Evolutionary conservation across 805 yeast genomes (phyloP).

Genomic region (Kodamaea restingae): DNA sequence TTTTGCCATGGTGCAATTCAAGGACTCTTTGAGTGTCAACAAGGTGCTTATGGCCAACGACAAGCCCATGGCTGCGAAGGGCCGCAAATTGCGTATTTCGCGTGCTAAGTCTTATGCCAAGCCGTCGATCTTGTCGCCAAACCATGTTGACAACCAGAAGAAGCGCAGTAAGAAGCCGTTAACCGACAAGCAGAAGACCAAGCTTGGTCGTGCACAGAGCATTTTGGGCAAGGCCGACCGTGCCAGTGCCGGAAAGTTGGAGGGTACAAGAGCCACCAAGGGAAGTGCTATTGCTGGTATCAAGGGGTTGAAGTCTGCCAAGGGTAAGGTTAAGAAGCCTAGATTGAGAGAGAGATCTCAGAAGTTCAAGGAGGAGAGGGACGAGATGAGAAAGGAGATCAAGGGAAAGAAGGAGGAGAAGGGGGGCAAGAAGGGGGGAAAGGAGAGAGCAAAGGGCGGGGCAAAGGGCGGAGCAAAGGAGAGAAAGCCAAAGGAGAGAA

Average conservation of each 20-base stretch:
- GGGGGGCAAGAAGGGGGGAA: neutral
- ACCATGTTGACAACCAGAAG: conserved; percentile 35
- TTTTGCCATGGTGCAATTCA: conserved; percentile 91
- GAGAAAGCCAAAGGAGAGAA: neutral
- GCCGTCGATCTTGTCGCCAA: conserved; percentile 43
- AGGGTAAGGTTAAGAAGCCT: conserved; percentile 49
- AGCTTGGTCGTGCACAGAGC: conserved; percentile 73
- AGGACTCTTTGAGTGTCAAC: conserved; percentile 64
- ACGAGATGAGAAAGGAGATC: conserved; percentile 18
- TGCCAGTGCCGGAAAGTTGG: conserved; percentile 62
- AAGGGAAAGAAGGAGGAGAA: conserved; percentile 8
- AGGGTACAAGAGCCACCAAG: conserved; percentile 76
- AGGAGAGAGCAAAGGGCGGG: neutral
- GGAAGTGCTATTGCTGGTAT: conserved; percentile 60
- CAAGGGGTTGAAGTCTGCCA: conserved; percentile 46
- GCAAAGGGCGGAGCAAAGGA: neutral
- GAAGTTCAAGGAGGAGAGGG: conserved; percentile 43
- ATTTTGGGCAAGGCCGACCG: conserved; percentile 78
- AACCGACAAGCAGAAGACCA: conserved; percentile 67
- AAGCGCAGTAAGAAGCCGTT: conserved; percentile 29
- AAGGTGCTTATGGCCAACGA: conserved; percentile 78
- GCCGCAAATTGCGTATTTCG: conserved; percentile 69
- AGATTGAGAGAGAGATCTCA: conserved; percentile 54
- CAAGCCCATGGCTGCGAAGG: conserved; percentile 45
- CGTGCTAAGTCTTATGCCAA: conserved; percentile 46